phyloP scores from a whole-genome alignment of 495 filamentous ascomycete species.

The Penicillium daleae region DNA sequence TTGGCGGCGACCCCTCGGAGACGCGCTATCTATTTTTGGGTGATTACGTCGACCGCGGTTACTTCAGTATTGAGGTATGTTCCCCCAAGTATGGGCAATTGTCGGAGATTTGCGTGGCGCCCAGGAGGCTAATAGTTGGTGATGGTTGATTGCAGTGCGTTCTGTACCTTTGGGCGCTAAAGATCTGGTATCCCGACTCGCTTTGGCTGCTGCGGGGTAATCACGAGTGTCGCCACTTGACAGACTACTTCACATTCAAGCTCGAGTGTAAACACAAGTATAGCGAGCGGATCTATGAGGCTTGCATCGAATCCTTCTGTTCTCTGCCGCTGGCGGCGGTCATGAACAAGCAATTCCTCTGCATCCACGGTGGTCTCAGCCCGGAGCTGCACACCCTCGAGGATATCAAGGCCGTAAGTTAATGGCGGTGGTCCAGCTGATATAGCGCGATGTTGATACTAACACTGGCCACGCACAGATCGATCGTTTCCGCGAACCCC shows the following conservation, averaged over 20 bases:
- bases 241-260: conserved; percentile 99
- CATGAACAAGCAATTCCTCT: conserved; percentile 99
- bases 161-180: conserved; percentile 94
- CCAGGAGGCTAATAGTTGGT: conserved; percentile 11
- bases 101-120: background rate
- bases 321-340: conserved; percentile 90
- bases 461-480: no score
- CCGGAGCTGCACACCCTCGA: conserved; percentile 95
- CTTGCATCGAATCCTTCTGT: conserved; percentile 98
- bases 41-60: conserved; percentile 96
- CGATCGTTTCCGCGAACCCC: conserved; percentile 95
- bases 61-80: conserved; percentile 93
- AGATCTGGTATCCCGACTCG: conserved; percentile 98
- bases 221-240: conserved; percentile 97
- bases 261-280: conserved; percentile 99
- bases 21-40: conserved; percentile 96
- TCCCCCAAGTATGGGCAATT: background rate
- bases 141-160: conserved; percentile 65
- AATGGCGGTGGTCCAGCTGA: background rate
- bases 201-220: conserved; percentile 97
- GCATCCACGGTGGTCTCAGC: conserved; percentile 95
- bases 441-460: no score
- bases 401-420: conserved; percentile 80
- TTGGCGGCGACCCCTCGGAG: conserved; percentile 94
- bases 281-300: conserved; percentile 93